Conservation (phyloP, 495 filamentous ascomycete genomes). For the Hypomontagnella monticulosa region DNA sequence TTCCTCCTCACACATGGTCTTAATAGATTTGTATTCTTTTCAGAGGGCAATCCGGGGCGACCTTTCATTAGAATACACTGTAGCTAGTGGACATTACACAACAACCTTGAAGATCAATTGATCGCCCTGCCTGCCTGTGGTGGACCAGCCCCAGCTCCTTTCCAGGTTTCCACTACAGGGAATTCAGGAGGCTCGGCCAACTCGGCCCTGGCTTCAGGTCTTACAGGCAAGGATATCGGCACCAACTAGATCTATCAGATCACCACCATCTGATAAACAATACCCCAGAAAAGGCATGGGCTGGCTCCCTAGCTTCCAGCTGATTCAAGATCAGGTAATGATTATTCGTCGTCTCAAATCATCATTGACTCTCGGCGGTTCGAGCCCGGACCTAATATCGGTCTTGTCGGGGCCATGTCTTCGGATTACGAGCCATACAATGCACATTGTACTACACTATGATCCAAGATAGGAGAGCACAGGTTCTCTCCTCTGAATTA, state of each 20-base stretch:
- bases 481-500: conserved; percentile 3
- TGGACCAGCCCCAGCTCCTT: conserved; percentile 7
- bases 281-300: conserved; percentile 16
- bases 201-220: conserved; percentile 32
- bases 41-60: no score
- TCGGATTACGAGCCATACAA: conserved; percentile 28
- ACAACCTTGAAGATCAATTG: no score
- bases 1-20: no score
- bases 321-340: conserved; percentile 43
- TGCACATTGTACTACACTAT: neutral
- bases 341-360: conserved; percentile 26
- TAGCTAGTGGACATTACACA: no score
- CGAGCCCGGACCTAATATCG: conserved; percentile 34
- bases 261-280: conserved; percentile 37
- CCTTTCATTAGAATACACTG: no score
- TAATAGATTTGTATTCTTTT: no score
- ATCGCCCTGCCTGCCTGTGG: no score
- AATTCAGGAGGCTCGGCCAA: conserved; percentile 22
- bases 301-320: conserved; percentile 25
- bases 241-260: conserved; percentile 42
- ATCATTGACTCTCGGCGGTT: conserved; percentile 11
- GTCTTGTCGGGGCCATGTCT: conserved; percentile 20
- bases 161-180: conserved; percentile 5
- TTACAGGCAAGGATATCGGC: conserved; percentile 30
- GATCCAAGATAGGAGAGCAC: neutral